Percentiles rank a stretch among this genome's conserved stretches.
phyloP scores from a whole-genome alignment of 1,139 yeast genomes.

The Magnusiomyces suaveolens region DNA sequence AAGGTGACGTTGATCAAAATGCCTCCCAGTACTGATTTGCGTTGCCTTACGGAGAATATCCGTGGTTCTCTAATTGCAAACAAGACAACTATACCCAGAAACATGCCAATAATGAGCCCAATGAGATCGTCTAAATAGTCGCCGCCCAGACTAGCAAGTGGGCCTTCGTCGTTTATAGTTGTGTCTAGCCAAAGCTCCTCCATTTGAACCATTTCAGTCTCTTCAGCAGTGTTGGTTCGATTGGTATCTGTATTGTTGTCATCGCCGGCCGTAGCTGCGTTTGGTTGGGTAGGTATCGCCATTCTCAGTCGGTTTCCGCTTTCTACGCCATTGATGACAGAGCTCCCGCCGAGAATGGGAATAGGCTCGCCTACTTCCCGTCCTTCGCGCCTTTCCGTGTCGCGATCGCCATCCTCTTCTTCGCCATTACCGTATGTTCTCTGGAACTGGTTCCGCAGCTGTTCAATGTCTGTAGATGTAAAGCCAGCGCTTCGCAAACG shows the following conservation, averaged over 20 bases:
- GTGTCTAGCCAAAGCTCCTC: constrained; percentile 91
- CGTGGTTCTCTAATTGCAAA: constrained; percentile 24
- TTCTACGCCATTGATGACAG: not conserved
- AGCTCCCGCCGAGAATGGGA: not conserved
- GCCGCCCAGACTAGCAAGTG: constrained; percentile 23
- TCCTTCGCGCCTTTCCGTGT: constrained; percentile 15
- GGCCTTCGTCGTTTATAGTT: constrained; percentile 19
- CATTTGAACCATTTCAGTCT: constrained; percentile 36
- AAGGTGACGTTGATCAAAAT: constrained; percentile 29
- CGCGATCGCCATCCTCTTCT: constrained; percentile 17
- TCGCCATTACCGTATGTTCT: constrained; percentile 47
- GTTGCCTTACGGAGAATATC: constrained; percentile 28
- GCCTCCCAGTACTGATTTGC: constrained; percentile 29
- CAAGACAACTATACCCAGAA: constrained; percentile 30
- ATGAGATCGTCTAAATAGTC: constrained; percentile 30
- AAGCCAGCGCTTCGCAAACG: constrained; percentile 76
- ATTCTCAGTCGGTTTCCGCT: not conserved
- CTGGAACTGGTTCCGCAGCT: constrained; percentile 64
- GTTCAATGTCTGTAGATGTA: constrained; percentile 61
- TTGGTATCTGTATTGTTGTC: constrained; percentile 29
- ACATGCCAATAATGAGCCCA: constrained; percentile 33
- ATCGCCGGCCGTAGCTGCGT: constrained; percentile 10
- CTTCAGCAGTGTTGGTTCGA: constrained; percentile 25
- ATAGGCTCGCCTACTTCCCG: not conserved
- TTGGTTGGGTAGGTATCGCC: not conserved